Conservation (phyloP, 495 filamentous ascomycete species). For the Aspergillus campestris region DNA sequence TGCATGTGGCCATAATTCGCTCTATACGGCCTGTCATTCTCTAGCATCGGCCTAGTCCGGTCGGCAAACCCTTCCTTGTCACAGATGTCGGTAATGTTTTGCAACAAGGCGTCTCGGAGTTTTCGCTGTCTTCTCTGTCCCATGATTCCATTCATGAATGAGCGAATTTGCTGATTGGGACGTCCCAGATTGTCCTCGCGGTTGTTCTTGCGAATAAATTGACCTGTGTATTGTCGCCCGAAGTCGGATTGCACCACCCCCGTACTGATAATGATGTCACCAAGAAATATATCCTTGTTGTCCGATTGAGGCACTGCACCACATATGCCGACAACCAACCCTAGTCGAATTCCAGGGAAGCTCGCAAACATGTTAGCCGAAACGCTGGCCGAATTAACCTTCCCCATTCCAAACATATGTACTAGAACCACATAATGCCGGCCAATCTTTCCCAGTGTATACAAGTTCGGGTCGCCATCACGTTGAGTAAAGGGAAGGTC, state of each 20-base stretch:
- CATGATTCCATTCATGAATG: too few relatives aligned
- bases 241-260: constrained; percentile 26
- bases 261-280: constrained; percentile 36
- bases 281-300: constrained; percentile 24
- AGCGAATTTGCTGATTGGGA: too few relatives aligned
- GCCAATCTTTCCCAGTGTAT: constrained; percentile 25
- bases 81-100: too few relatives aligned
- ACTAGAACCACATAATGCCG: constrained; percentile 28
- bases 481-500: constrained; percentile 9
- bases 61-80: too few relatives aligned
- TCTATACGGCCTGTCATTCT: too few relatives aligned
- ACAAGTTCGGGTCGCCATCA: constrained; percentile 14
- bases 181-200: too few relatives aligned
- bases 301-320: constrained; percentile 16
- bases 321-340: constrained; percentile 16
- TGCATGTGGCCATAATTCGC: too few relatives aligned
- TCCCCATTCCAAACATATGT: constrained; percentile 25
- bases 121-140: too few relatives aligned
- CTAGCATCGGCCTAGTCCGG: too few relatives aligned
- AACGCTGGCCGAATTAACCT: constrained; percentile 13
- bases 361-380: constrained; percentile 7
- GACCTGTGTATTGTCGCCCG: constrained; percentile 8
- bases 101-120: too few relatives aligned
- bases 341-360: constrained; percentile 8
- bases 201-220: too few relatives aligned